Evolutionary conservation across 495 filamentous ascomycete species (phyloP).

Genomic region (Penicillium arizonense): DNA sequence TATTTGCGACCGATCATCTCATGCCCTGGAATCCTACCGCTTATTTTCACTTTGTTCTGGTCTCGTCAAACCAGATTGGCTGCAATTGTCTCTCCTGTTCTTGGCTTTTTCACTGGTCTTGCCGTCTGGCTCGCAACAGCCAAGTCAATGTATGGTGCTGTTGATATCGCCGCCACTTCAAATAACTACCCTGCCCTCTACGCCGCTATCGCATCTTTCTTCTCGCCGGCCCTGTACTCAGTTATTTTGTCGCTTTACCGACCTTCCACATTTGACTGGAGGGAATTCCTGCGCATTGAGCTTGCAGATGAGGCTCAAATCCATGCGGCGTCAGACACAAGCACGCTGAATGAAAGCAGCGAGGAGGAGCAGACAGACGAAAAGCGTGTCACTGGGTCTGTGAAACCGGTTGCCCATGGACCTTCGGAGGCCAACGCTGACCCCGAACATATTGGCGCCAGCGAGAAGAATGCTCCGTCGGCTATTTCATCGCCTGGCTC

Average conservation of each 20-base stretch:
- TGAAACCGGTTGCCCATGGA: background rate
- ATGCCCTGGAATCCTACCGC: constrained; percentile 38
- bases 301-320: constrained; percentile 24
- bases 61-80: constrained; percentile 36
- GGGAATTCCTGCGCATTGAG: constrained; percentile 46
- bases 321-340: constrained; percentile 11
- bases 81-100: constrained; percentile 31
- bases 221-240: constrained; percentile 38
- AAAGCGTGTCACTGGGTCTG: background rate
- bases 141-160: constrained; percentile 29
- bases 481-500: background rate
- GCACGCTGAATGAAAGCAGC: constrained; percentile 12
- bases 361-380: constrained; percentile 3
- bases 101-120: constrained; percentile 37
- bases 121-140: constrained; percentile 36
- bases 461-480: background rate
- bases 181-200: constrained; percentile 31
- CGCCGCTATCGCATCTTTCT: constrained; percentile 34
- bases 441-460: constrained; percentile 7
- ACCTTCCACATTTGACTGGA: constrained; percentile 49
- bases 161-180: constrained; percentile 34
- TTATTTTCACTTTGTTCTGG: constrained; percentile 38
- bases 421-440: constrained; percentile 3
- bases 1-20: constrained; percentile 38
- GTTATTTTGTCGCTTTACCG: constrained; percentile 42